These are phyloP conservation scores for Diaporthe sp. DNA, from an alignment of 2,329 filamentous ascomycete genomes.

Conservation along the genomic window DNA sequence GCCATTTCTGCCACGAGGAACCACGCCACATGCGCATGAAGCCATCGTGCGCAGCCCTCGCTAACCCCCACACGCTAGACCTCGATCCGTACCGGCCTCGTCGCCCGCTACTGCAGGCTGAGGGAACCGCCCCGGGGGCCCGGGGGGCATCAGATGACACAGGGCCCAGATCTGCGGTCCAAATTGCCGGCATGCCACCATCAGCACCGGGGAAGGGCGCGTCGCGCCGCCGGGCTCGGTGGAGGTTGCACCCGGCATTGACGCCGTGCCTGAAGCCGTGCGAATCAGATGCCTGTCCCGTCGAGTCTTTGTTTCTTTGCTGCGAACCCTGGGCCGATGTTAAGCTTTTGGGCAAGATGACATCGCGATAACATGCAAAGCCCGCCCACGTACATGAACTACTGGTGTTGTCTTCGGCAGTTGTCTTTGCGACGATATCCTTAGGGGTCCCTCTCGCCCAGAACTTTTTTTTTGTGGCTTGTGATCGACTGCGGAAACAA, in stretches of 20 bases:
- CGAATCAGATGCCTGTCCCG: not conserved
- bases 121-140: constrained; percentile 17
- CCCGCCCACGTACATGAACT: constrained; percentile 5
- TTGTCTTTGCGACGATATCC: not conserved
- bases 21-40: constrained; percentile 9
- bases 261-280: not conserved
- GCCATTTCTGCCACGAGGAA: not conserved
- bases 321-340: not conserved
- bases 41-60: not conserved
- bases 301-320: not conserved
- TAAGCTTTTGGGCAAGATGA: constrained; percentile 17
- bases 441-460: not conserved
- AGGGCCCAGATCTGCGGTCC: constrained; percentile 20
- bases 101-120: constrained; percentile 30
- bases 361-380: not conserved
- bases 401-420: constrained; percentile 24
- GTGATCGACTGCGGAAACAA: not conserved
- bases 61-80: constrained; percentile 10
- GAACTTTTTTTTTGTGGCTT: too few relatives aligned
- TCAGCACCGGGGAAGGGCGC: constrained; percentile 13
- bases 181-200: constrained; percentile 31
- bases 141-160: constrained; percentile 16
- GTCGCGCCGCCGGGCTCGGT: constrained; percentile 18
- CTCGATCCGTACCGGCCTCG: constrained; percentile 1
- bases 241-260: constrained; percentile 17